Conservation (phyloP, 2,329 filamentous ascomycete genomes). For the Albifimbria verrucaria region DNA sequence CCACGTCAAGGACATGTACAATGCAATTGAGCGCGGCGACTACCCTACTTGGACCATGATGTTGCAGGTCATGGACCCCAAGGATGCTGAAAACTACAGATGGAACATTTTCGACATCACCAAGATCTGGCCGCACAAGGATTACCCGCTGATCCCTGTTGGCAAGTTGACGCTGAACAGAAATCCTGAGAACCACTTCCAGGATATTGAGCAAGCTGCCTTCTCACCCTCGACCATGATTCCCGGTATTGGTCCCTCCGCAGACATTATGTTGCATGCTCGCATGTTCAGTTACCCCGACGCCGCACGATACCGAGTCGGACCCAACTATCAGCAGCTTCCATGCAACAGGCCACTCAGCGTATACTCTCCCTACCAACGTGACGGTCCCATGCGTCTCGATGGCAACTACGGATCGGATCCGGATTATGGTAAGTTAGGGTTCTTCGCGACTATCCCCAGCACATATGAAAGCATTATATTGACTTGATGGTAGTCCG, state of each 20-base stretch:
- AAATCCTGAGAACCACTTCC: slow-evolving; percentile 45
- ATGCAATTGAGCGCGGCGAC: slow-evolving; percentile 24
- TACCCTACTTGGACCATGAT: slow-evolving; percentile 53
- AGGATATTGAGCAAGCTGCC: slow-evolving; percentile 48
- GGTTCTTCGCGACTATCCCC: background rate
- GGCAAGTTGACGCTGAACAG: slow-evolving; percentile 49
- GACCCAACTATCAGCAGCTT: slow-evolving; percentile 48
- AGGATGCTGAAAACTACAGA: slow-evolving; percentile 43
- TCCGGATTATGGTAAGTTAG: background rate
- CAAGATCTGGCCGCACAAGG: slow-evolving; percentile 48
- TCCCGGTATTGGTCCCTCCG: slow-evolving; percentile 45
- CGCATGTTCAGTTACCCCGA: slow-evolving; percentile 48
- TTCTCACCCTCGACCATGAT: slow-evolving; percentile 50
- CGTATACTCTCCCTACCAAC: slow-evolving; percentile 23
- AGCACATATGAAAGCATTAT: background rate
- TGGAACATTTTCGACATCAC: slow-evolving; percentile 56
- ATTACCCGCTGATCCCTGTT: slow-evolving; percentile 45
- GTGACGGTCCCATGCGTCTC: slow-evolving; percentile 43
- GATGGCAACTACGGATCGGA: slow-evolving; percentile 10
- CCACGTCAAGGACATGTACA: slow-evolving; percentile 14
- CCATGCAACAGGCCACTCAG: slow-evolving; percentile 31
- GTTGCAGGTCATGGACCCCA: slow-evolving; percentile 49
- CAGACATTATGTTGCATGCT: slow-evolving; percentile 44
- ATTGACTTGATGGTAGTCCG: background rate
- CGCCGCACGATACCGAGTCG: slow-evolving; percentile 49